These are phyloP conservation scores for Lepraria neglecta DNA, from an alignment of 495 filamentous ascomycete species.

Conservation along the genomic window DNA sequence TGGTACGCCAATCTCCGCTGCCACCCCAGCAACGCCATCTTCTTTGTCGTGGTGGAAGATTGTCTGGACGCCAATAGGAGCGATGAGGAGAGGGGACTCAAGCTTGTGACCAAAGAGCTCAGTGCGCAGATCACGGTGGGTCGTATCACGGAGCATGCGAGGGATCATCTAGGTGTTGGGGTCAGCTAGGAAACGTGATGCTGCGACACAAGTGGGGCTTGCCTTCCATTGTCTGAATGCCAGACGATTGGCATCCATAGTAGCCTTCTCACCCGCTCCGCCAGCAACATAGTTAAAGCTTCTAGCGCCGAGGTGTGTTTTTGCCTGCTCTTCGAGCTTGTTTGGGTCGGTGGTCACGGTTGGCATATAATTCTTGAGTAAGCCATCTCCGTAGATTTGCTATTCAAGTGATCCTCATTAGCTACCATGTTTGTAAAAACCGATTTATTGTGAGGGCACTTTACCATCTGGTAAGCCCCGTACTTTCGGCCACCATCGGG, in stretches of 20 bases:
- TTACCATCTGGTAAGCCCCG: slow-evolving; percentile 22
- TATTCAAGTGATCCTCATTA: neutral
- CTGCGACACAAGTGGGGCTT: neutral
- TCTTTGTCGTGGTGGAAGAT: slow-evolving; percentile 54
- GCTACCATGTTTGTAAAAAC: neutral
- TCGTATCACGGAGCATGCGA: slow-evolving; percentile 38
- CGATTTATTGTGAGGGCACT: neutral
- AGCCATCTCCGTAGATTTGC: slow-evolving; percentile 47
- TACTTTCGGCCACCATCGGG: slow-evolving; percentile 23
- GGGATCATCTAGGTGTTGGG: slow-evolving; percentile 30
- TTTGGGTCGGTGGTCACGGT: slow-evolving; percentile 56
- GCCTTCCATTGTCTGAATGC: slow-evolving; percentile 62
- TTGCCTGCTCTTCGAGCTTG: slow-evolving; percentile 52
- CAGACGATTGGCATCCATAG: slow-evolving; percentile 58
- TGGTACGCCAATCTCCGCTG: slow-evolving; percentile 46
- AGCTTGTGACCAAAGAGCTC: slow-evolving; percentile 53
- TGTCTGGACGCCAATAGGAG: slow-evolving; percentile 53
- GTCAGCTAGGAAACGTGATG: neutral
- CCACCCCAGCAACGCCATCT: slow-evolving; percentile 47
- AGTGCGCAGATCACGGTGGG: slow-evolving; percentile 45
- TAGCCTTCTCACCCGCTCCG: slow-evolving; percentile 59
- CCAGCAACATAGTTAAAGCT: slow-evolving; percentile 57
- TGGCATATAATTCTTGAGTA: slow-evolving; percentile 43
- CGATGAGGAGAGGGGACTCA: slow-evolving; percentile 48
- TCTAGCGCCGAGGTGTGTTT: slow-evolving; percentile 40